These are phyloP conservation scores for Stylosanthes scabra DNA, from an alignment of 331 rosid species.

Conservation along the genomic window DNA sequence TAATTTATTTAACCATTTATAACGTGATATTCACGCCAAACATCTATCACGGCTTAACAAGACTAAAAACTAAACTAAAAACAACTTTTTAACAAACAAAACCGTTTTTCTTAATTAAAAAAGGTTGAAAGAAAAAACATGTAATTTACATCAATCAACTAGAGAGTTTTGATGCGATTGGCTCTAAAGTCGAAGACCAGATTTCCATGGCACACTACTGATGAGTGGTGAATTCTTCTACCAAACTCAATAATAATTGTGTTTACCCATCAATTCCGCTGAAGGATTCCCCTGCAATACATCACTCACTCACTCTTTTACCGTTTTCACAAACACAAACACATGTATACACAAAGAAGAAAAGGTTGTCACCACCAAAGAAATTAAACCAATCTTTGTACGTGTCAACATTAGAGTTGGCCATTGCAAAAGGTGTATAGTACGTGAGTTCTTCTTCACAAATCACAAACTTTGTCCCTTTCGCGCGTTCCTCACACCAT, in stretches of 20 bases:
- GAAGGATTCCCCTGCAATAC: neutral
- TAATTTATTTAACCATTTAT: too few species aligned
- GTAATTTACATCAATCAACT: too few species aligned
- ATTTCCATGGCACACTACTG: too few species aligned
- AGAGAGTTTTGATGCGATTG: too few species aligned
- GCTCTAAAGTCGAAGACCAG: too few species aligned
- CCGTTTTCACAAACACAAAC: neutral
- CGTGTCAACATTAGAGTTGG: constrained; percentile 12
- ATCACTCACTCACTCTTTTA: neutral
- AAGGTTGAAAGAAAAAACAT: too few species aligned
- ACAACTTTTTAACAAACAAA: too few species aligned
- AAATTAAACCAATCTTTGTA: neutral
- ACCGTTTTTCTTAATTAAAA: too few species aligned
- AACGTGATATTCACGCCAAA: too few species aligned
- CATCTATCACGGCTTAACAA: too few species aligned
- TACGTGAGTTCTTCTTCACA: neutral
- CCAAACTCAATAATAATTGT: neutral
- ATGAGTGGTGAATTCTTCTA: neutral
- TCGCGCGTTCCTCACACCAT: neutral
- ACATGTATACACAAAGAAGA: neutral
- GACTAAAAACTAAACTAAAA: too few species aligned
- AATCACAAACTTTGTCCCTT: neutral
- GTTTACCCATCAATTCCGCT: neutral
- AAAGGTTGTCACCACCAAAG: too few species aligned
- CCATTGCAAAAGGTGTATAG: neutral